Conservation (phyloP, 495 filamentous ascomycete genomes). For the Tuber aestivum region DNA sequence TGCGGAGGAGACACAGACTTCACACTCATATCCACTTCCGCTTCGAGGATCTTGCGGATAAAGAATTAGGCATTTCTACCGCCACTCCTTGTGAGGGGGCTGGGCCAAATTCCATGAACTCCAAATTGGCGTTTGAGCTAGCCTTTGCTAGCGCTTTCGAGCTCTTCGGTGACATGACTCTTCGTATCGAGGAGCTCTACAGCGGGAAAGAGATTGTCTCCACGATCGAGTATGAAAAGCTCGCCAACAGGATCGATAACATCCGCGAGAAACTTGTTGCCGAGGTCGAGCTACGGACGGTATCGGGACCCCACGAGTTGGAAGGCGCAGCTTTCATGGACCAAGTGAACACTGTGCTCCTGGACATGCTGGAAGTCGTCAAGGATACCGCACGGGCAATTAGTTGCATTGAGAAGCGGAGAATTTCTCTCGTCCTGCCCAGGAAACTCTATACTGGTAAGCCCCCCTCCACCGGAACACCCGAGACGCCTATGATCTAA, state of each 20-base stretch:
- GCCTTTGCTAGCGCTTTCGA: constrained; percentile 16
- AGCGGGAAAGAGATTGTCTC: constrained; percentile 21
- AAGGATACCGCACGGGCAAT: constrained; percentile 28
- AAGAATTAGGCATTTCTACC: constrained; percentile 14
- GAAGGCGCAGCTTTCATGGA: constrained; percentile 38
- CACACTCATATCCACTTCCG: constrained; percentile 17
- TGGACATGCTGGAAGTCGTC: constrained; percentile 35
- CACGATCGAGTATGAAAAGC: constrained; percentile 30
- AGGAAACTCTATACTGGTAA: constrained; percentile 27
- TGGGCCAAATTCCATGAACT: not conserved
- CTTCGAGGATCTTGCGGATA: constrained; percentile 19
- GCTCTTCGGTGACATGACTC: constrained; percentile 24
- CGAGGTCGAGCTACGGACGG: constrained; percentile 19
- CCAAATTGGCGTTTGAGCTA: constrained; percentile 17
- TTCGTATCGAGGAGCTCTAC: constrained; percentile 31
- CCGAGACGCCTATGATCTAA: not conserved
- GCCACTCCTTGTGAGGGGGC: constrained; percentile 1
- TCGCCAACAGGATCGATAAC: constrained; percentile 19
- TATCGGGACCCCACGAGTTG: constrained; percentile 23
- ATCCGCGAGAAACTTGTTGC: constrained; percentile 14
- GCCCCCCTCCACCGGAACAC: not conserved
- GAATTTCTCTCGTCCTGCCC: constrained; percentile 29
- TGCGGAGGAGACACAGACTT: constrained; percentile 34
- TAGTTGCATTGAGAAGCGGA: constrained; percentile 28
- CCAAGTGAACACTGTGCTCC: constrained; percentile 36